Evolutionary conservation across 2,329 filamentous ascomycete genomes (phyloP), one percentile per base, ranked within the genome.

Genomic region (Verticillium zaregamsianum): DNA sequence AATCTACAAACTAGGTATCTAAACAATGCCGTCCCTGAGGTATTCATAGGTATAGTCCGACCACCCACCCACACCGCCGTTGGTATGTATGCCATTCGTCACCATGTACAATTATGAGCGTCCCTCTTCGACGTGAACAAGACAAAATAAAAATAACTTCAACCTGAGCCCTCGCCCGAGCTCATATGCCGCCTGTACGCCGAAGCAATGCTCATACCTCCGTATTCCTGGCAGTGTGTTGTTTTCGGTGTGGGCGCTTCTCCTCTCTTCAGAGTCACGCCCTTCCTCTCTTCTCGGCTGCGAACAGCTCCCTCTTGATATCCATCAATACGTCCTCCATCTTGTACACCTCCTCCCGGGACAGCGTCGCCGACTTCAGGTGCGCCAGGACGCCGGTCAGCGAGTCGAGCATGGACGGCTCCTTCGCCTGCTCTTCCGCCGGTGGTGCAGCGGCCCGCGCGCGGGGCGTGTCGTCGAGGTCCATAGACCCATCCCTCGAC

Each of bases 261-360:
- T 28, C 28, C 28, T 23, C 20, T 20, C 32, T 32, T 14, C 32
- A 17, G 8, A 6, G 1, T 66, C 74, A 68, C 56, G 77, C 65
- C 63, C 82, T 74, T 40, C 84, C 82, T 64, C 90, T 82, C 68
- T 79, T 79, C 68, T 87, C 87, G 17, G 91, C 91, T 61, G 88
- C 86, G 72, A 90, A 90, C 59, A 93, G 81, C 72, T 90, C 87
- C 65, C 85, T 82, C 73, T 90, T 89, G 66, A 94, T 86, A 72
- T 94, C 90, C 78, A 93, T 91, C 71, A 95, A 81, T 68, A 92
- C 77, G 70, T 93, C 89, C 70, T 95, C 91, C 66, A 95, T 82
- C 71, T 89, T 82, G 63, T 87, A 82, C 59, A 92, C 85, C 64
- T 91, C 87, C 12, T 84, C 80, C 12, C 85, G 81, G 17, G 86